These are phyloP conservation scores for Trichoderma cornu-damae DNA, from an alignment of 2,329 filamentous ascomycete species.

Conservation along the genomic window DNA sequence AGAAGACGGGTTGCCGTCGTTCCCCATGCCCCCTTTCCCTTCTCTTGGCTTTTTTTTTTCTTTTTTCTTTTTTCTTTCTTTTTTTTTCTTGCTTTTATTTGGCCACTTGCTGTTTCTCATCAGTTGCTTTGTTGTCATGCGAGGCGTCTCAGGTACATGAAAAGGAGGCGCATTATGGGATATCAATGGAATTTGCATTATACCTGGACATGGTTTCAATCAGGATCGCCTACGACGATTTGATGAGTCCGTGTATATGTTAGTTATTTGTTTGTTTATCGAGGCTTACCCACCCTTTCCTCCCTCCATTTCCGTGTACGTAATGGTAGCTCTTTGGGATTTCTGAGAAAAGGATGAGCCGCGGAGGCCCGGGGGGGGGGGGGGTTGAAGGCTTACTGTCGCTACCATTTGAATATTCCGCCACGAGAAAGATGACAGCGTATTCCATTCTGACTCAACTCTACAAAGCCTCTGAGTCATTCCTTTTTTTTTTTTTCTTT, in stretches of 20 bases:
- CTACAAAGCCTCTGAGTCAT: no score
- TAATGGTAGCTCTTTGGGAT: not conserved
- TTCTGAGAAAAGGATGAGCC: not conserved
- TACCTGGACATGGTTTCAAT: conserved; percentile 8
- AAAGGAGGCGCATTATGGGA: conserved; percentile 13
- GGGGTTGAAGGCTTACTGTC: not conserved
- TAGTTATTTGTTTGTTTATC: no score
- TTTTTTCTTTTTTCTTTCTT: no score
- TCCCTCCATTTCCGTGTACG: not conserved
- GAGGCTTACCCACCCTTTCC: no score
- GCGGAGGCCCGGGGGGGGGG: no score
- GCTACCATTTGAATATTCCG: not conserved
- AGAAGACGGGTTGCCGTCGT: not conserved
- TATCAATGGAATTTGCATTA: conserved; percentile 10
- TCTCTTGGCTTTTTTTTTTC: not conserved
- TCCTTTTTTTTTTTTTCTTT: no score
- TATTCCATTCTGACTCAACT: no score
- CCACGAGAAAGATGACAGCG: no score
- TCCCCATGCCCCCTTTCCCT: not conserved
- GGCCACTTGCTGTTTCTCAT: not conserved
- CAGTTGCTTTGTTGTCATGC: not conserved
- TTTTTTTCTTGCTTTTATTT: not conserved
- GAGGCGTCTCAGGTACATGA: conserved; percentile 15
- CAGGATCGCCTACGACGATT: not conserved
- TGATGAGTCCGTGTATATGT: conserved; percentile 1